Evolutionary conservation across 2,329 filamentous ascomycete species (phyloP).

Genomic region (Colletotrichum sidae): DNA sequence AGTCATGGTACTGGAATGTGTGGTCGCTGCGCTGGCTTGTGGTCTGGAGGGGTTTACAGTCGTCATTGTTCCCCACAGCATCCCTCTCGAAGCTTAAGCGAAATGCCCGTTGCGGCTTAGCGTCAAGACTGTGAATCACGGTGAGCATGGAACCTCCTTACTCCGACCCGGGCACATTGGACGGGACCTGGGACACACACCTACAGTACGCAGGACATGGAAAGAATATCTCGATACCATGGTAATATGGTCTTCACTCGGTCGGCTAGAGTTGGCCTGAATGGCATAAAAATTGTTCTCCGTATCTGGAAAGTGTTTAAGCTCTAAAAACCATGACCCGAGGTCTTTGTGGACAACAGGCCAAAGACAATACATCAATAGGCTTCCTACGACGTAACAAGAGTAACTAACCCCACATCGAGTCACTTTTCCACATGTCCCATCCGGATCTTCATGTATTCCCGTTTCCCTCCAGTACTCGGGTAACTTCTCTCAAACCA

Average conservation of each 20-base stretch:
- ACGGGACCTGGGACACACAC: neutral
- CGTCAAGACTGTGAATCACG: slow-evolving; percentile 3
- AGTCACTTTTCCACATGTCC: too few relatives aligned
- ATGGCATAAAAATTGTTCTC: too few relatives aligned
- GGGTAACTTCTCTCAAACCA: neutral
- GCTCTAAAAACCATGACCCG: too few relatives aligned
- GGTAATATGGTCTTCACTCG: too few relatives aligned
- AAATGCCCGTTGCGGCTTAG: slow-evolving; percentile 13
- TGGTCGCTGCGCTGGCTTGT: neutral
- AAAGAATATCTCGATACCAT: neutral
- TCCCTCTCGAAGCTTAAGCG: slow-evolving; percentile 20
- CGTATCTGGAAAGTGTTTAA: too few relatives aligned
- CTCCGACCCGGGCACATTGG: neutral
- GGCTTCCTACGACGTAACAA: too few relatives aligned
- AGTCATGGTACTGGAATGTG: too few relatives aligned
- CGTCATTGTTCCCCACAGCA: slow-evolving; percentile 20
- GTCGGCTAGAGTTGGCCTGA: neutral
- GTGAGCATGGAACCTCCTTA: slow-evolving; percentile 17
- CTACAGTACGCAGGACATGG: neutral
- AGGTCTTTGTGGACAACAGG: too few relatives aligned
- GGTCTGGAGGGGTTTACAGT: neutral
- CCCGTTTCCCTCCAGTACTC: neutral
- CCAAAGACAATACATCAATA: too few relatives aligned
- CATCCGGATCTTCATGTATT: neutral
- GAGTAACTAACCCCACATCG: too few relatives aligned